Percentiles rank a stretch among this genome's conserved stretches.
Evolutionary conservation across 306 rosid genomes (phyloP).

Genomic region (Hylodesmum podocarpum): DNA sequence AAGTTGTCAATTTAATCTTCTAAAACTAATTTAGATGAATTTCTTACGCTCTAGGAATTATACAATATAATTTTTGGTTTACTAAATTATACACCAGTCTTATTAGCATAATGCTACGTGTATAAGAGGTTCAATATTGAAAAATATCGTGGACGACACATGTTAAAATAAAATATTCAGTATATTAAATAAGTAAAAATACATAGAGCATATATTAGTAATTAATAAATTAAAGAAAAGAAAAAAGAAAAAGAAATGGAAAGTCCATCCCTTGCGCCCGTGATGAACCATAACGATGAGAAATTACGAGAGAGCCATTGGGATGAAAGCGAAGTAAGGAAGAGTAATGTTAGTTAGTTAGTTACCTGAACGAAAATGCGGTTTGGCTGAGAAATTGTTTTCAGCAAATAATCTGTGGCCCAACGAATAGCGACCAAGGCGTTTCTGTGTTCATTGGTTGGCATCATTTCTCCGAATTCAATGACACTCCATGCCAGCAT

Average conservation of each 20-base stretch:
- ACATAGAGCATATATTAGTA: too few species aligned
- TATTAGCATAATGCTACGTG: background rate
- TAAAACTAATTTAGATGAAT: too few species aligned
- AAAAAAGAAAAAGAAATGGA: background rate
- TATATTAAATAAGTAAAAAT: background rate
- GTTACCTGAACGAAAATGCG: conserved; percentile 90
- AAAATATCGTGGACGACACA: background rate
- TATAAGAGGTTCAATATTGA: background rate
- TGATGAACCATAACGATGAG: background rate
- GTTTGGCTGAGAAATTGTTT: conserved; percentile 76
- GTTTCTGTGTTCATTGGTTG: conserved; percentile 56
- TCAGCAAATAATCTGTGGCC: conserved; percentile 84
- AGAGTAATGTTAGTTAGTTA: too few species aligned
- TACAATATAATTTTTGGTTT: too few species aligned
- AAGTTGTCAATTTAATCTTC: too few species aligned
- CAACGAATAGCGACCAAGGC: conserved; percentile 74
- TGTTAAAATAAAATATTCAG: background rate
- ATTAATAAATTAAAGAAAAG: too few species aligned
- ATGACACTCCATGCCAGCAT: conserved; percentile 91
- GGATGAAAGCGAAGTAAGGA: too few species aligned
- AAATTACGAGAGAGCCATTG: background rate
- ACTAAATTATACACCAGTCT: background rate
- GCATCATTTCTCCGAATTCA: conserved; percentile 90
- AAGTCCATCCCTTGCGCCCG: background rate
- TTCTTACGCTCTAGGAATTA: too few species aligned